Evolutionary conservation across 2,329 filamentous ascomycete species (phyloP), one percentile per base, ranked within the genome.

Genomic region (Diaporthe australafricana): DNA sequence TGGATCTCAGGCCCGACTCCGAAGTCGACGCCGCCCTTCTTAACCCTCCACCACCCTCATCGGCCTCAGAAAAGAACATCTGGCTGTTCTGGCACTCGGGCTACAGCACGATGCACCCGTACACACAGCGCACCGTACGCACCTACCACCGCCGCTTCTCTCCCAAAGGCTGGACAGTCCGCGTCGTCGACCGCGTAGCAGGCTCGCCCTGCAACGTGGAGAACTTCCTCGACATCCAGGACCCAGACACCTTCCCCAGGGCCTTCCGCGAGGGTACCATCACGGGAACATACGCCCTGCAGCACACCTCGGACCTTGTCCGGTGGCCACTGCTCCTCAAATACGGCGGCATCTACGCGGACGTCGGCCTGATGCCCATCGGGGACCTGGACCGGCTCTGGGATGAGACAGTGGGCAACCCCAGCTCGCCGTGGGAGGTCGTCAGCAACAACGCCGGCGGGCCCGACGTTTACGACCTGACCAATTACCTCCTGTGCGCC

Each of bases 1-100:
- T 88, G 11, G 86, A 88, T 71, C 77, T 84, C 4, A 82, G 86
- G 11, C 75, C 85, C 3, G 86, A 88, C 63, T 73, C 78, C 4
- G 83, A 85, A 71, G 79, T 88, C 35, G 86, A 88, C 70, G 68
- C 80, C 20, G 81, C 81, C 14, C 74, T 88, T 38, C 75, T 83
- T 0, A 76, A 84, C 65, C 83, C 83, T 1, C 75, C 74, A 25
- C 80, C 84, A 25, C 77, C 86, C 35, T 68, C 72, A 5, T 27
- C 40, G 3, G 76, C 79, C 0, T 77, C 79, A 38, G 82, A 84
- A 56, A 89, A 89, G 77, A 88, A 89, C 60, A 80, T 90, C 32
- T 90, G 87, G 83, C 87, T 89, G 76, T 90, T 88, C 79, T 90
- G 88, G 88, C 83, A 89, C 76, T 79, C 79, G 4, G 88, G 88